These are phyloP conservation scores for Leccinellum albellum DNA, from an alignment of 768 basidiomycete species.

Conservation along the genomic window DNA sequence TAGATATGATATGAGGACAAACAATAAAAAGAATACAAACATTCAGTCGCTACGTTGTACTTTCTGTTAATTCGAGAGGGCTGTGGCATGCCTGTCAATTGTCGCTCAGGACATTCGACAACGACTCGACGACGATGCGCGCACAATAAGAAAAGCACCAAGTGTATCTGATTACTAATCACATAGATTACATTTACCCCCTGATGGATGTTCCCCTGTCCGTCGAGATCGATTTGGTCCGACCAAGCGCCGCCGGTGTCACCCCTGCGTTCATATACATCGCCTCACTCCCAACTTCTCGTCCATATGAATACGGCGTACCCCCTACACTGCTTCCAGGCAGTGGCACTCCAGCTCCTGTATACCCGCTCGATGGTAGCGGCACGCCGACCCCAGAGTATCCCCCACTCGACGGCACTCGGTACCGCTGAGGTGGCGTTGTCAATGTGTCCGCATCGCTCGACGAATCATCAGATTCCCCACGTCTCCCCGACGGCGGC, in stretches of 20 bases:
- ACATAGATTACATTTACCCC: not conserved
- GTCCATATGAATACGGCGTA: constrained; percentile 21
- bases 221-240: constrained; percentile 16
- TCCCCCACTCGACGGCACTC: constrained; percentile 15
- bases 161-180: constrained; percentile 14
- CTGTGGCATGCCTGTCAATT: constrained; percentile 27
- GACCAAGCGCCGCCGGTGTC: constrained; percentile 23
- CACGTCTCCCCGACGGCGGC: constrained; percentile 21
- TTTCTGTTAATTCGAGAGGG: constrained; percentile 41
- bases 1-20: not conserved
- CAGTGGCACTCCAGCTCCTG: constrained; percentile 7
- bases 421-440: constrained; percentile 28
- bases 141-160: not conserved
- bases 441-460: constrained; percentile 35
- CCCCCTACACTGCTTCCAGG: constrained; percentile 5
- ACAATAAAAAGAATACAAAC: constrained; percentile 27
- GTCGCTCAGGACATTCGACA: not conserved
- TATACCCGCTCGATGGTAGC: not conserved
- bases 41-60: constrained; percentile 54
- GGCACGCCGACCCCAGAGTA: constrained; percentile 7
- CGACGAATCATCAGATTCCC: constrained; percentile 29
- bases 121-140: not conserved
- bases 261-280: constrained; percentile 17
- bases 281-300: constrained; percentile 10
- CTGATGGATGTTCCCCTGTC: constrained; percentile 9